phyloP scores from a whole-genome alignment of 2,329 filamentous ascomycete genomes.

The Talaromyces albobiverticillius region DNA sequence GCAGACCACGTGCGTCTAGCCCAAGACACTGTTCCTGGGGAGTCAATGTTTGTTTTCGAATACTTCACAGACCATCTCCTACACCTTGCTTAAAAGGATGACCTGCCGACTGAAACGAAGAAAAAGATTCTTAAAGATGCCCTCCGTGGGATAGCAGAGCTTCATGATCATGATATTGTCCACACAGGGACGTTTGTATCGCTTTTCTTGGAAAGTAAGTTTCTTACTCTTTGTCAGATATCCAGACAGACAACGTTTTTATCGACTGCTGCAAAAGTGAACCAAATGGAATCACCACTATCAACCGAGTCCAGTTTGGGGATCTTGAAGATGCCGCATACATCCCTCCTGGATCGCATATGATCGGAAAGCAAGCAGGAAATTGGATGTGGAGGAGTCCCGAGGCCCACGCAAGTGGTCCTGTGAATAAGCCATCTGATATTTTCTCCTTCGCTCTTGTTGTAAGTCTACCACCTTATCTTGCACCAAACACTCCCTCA shows the following conservation, averaged over 20 bases:
- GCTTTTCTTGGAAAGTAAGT: not conserved
- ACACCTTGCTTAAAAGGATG: conserved; percentile 40
- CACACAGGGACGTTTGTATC: conserved; percentile 29
- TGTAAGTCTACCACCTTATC: conserved; percentile 18
- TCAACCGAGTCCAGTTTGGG: conserved; percentile 24
- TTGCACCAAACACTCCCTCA: conserved; percentile 8
- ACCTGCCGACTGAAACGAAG: conserved; percentile 33
- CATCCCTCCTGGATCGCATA: conserved; percentile 16
- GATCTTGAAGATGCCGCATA: conserved; percentile 25
- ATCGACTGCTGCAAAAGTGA: conserved; percentile 28
- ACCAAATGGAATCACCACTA: conserved; percentile 11
- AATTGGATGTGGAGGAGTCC: conserved; percentile 36
- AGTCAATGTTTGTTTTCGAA: conserved; percentile 47
- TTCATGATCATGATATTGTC: conserved; percentile 34
- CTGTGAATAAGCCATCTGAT: conserved; percentile 30
- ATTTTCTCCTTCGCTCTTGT: conserved; percentile 37
- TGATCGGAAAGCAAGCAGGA: conserved; percentile 22
- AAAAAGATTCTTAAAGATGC: conserved; percentile 46
- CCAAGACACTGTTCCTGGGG: conserved; percentile 43
- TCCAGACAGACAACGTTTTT: conserved; percentile 36
- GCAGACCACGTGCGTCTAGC: conserved; percentile 16
- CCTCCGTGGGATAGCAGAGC: conserved; percentile 34
- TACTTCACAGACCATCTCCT: conserved; percentile 45
- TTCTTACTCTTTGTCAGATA: conserved; percentile 23
- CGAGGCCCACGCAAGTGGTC: conserved; percentile 27